Conservation (phyloP, 1,284 basidiomycete genomes). For the Melampsora larici-populina region DNA sequence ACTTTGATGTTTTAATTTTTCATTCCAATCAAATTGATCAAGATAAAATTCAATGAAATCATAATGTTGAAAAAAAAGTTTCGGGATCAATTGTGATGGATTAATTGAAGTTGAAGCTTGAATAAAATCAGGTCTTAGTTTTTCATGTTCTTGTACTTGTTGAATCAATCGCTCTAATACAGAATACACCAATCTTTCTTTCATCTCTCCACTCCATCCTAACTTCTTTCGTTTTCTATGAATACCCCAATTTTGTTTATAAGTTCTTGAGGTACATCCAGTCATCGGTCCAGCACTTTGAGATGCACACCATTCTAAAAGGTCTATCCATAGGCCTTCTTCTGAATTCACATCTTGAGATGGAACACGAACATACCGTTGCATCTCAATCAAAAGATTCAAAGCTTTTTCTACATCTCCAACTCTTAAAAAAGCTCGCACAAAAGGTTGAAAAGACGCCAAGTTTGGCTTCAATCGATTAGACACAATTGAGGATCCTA, state of each 20-base stretch:
- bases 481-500: not conserved
- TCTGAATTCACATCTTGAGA: not conserved
- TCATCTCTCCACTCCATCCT: constrained; percentile 42
- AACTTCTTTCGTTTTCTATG: constrained; percentile 29
- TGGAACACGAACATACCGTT: not conserved
- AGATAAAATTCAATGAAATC: not conserved
- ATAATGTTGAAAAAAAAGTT: constrained; percentile 3
- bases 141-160: not conserved
- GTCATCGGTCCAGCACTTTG: constrained; percentile 24
- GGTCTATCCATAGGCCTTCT: constrained; percentile 42
- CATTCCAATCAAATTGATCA: constrained; percentile 3
- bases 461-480: constrained; percentile 24
- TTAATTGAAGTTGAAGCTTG: not conserved
- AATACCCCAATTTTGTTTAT: constrained; percentile 23
- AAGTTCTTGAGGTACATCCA: not conserved
- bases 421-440: constrained; percentile 25
- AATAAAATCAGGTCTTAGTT: not conserved
- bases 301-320: constrained; percentile 41
- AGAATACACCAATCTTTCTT: constrained; percentile 39
- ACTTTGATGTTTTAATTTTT: too few species aligned
- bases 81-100: not conserved
- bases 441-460: constrained; percentile 39
- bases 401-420: constrained; percentile 36
- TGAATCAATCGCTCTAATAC: constrained; percentile 18
- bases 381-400: constrained; percentile 35